Conservation (phyloP, 2,329 filamentous ascomycete species). For the Ciborinia camelliae region DNA sequence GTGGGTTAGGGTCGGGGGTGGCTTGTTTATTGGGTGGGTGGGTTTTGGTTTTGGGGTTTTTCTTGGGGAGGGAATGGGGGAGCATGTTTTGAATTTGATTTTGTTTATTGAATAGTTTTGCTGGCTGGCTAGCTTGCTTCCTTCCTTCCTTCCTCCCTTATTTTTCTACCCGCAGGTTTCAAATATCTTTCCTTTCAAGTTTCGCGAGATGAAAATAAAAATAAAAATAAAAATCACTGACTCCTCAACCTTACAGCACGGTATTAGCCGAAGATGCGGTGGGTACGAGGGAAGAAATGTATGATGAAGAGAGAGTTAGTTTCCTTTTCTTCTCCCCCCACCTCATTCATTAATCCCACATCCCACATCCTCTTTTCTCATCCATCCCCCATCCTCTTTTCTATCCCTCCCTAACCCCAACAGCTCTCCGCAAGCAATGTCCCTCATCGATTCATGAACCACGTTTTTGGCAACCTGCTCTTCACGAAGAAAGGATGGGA, state of each 20-base stretch:
- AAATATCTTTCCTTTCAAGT: too few relatives aligned
- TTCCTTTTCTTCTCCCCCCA: too few relatives aligned
- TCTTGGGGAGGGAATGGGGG: not conserved
- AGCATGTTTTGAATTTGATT: too few relatives aligned
- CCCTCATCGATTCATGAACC: not conserved
- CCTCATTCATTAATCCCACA: not conserved
- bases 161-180: too few relatives aligned
- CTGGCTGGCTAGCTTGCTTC: not conserved
- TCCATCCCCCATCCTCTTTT: not conserved
- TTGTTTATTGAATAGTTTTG: too few relatives aligned
- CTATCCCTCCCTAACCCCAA: not conserved
- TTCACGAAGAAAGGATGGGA: not conserved
- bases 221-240: too few relatives aligned
- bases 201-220: too few relatives aligned
- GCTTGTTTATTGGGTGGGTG: not conserved
- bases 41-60: not conserved
- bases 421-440: not conserved
- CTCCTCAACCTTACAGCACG: not conserved
- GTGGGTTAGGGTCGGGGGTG: not conserved
- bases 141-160: not conserved
- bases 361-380: not conserved
- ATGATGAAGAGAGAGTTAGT: not conserved
- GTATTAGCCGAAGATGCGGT: not conserved
- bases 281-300: not conserved
- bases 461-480: not conserved